Percentiles rank a stretch among this genome's conserved stretches.
Evolutionary conservation across 345 rosid species (phyloP).

Genomic region (Geranium brycei): DNA sequence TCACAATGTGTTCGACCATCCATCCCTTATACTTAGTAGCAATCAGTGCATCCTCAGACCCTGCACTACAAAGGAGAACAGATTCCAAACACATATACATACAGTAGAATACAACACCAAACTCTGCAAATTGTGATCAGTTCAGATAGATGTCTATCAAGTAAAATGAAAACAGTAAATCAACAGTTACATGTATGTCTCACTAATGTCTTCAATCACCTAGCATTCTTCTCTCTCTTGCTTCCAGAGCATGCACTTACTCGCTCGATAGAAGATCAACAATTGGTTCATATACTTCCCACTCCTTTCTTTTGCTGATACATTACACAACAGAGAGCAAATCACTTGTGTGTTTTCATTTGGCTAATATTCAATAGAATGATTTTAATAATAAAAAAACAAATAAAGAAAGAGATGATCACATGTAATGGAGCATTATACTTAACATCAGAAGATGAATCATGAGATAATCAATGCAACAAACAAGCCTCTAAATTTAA

Average conservation of each 20-base stretch:
- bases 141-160: no score
- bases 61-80: no score
- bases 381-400: not conserved
- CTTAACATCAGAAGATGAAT: not conserved
- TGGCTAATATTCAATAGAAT: conserved; percentile 1
- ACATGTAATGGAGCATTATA: not conserved
- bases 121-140: no score
- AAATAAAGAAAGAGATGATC: not conserved
- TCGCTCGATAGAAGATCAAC: conserved; percentile 70
- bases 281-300: conserved; percentile 68
- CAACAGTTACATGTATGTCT: not conserved
- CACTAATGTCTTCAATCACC: conserved; percentile 16
- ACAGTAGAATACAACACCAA: no score
- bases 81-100: no score
- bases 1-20: no score
- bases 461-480: not conserved
- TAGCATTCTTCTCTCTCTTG: conserved; percentile 51
- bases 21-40: no score
- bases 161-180: no score
- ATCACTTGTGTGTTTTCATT: not conserved
- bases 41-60: no score
- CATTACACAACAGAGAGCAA: conserved; percentile 7
- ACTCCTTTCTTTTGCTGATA: conserved; percentile 85
- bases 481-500: not conserved
- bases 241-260: conserved; percentile 77